Base-by-base conservation (phyloP, 805 yeast species). In the Kodamaea leandrae region DNA sequence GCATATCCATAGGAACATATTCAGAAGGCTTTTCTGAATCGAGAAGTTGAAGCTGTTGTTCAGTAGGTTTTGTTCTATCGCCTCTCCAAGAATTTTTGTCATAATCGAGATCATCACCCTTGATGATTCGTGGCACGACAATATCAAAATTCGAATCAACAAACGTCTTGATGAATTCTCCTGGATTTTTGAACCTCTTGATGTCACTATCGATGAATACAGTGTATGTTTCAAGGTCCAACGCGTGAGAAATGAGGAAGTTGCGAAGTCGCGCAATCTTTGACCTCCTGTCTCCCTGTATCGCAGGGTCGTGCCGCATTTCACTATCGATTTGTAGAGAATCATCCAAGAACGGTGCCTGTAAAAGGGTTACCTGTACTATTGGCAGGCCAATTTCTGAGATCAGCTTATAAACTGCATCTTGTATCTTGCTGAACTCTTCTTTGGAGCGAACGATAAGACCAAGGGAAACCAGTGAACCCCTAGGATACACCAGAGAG, bases 71-170 rank as follows among this genome's bases (percentile, higher is more conserved):
- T 5, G 60, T 58, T 43, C 74, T 53, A 29, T 52, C 49, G 1
- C 74, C 72, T n/a, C 54, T 48, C 74, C 74, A 68, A 0, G 71
- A 58, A 47, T 68, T 68, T 37, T 47, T 57, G 46, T 68, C 74
- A 43, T 67, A 68, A 43, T 68, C 74, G 7, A 25, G 32, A 29
- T 42, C 37, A 21, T 43, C 37, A 1, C 49, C 55, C 23, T 52
- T 50, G 15, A 50, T 45, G 5, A 68, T 50, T 24, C 72, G 43
- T 3, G 73, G 73, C 6, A 67, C 72, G 5, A 64, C 49, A 10
- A 68, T 64, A 42, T 67, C 72, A 23, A 53, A 51, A 2, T 43
- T 49, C 3, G 68, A 53, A 3, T 46, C 41, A 12, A 66, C 48
- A 41, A 67, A 66, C 21, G 52, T 50, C 10, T 39, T 21, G 4